A percentile compares a stretch with the other conserved stretches of the same genome.
Evolutionary conservation across 176 grass and related monocot genomes (phyloP).

Genomic region (Oryza longistaminata): DNA sequence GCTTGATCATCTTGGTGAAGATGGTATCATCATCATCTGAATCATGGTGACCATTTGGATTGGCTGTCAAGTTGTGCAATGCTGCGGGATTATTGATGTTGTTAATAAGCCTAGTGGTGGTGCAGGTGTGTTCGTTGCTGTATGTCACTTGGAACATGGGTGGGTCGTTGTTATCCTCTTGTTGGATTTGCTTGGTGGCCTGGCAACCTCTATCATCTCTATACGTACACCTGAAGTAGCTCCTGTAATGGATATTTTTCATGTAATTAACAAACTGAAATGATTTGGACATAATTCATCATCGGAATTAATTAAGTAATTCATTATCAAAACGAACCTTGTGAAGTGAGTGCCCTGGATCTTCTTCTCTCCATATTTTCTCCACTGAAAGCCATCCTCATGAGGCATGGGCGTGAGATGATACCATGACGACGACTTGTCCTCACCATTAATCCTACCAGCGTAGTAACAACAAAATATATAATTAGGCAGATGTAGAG

Average conservation of each 20-base stretch:
- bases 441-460: neutral
- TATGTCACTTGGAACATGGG: constrained; percentile 29
- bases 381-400: constrained; percentile 37
- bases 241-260: neutral
- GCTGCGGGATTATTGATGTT: neutral
- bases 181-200: constrained; percentile 32
- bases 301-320: neutral
- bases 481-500: too few species aligned
- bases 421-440: neutral
- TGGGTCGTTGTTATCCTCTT: neutral
- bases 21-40: neutral
- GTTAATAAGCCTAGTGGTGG: too few species aligned
- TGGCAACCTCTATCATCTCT: constrained; percentile 10
- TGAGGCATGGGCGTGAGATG: neutral
- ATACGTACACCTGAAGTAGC: constrained; percentile 40
- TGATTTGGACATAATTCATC: neutral
- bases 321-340: neutral
- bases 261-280: too few species aligned
- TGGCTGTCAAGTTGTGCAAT: neutral
- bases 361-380: constrained; percentile 35
- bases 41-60: neutral
- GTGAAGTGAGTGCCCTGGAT: constrained; percentile 23
- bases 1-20: neutral
- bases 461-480: too few species aligned
- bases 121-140: constrained; percentile 32